phyloP scores from a whole-genome alignment of 1,284 basidiomycete species.

The Apiotrichum gracile region DNA sequence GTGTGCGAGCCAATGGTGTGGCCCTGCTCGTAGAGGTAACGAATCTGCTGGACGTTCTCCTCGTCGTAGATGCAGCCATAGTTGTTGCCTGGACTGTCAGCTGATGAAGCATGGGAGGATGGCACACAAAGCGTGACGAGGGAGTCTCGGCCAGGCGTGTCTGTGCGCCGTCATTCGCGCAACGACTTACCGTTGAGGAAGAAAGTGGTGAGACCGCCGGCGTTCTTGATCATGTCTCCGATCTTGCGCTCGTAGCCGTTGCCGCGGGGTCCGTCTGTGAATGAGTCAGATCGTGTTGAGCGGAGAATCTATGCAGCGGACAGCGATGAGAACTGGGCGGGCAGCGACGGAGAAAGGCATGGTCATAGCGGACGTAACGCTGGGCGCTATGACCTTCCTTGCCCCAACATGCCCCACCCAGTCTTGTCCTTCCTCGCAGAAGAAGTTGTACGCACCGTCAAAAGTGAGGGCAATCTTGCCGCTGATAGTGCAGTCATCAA shows the following conservation, averaged over 20 bases:
- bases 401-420: too few relatives aligned
- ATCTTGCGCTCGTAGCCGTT: conserved; percentile 49
- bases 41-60: conserved; percentile 8
- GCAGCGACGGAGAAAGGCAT: too few relatives aligned
- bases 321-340: too few relatives aligned
- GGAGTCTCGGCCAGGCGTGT: background rate
- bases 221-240: conserved; percentile 39
- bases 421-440: too few relatives aligned
- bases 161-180: conserved; percentile 19
- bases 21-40: conserved; percentile 8
- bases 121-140: background rate
- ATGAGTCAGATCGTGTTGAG: too few relatives aligned
- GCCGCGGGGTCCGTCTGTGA: conserved; percentile 49
- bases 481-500: conserved; percentile 33
- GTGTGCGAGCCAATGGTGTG: conserved; percentile 57
- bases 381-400: too few relatives aligned
- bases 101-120: background rate
- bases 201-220: conserved; percentile 54
- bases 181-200: conserved; percentile 52
- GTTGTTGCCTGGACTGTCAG: conserved; percentile 21
- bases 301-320: too few relatives aligned
- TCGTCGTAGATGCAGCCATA: conserved; percentile 54
- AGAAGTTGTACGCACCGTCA: conserved; percentile 45
- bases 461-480: conserved; percentile 52
- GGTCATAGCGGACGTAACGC: too few relatives aligned